phyloP scores from a whole-genome alignment of 2,329 filamentous ascomycete genomes.

The Ceratocystis destructans region DNA sequence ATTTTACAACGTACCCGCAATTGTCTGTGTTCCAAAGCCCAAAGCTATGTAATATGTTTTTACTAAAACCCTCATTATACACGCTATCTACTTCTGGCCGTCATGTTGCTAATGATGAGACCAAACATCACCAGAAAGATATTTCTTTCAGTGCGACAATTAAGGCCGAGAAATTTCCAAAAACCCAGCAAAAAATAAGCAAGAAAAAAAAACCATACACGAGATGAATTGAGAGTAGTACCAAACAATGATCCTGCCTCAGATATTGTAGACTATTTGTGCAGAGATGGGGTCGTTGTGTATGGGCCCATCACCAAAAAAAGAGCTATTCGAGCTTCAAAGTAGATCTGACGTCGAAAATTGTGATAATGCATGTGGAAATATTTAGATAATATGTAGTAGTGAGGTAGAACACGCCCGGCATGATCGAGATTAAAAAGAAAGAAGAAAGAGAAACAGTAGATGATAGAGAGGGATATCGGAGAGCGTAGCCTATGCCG shows the following conservation, averaged over 20 bases:
- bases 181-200: neutral
- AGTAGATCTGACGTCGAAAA: neutral
- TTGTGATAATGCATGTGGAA: neutral
- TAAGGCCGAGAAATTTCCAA: neutral
- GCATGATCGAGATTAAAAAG: constrained; percentile 11
- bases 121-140: neutral
- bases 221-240: neutral
- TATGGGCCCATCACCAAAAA: neutral
- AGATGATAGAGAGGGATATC: constrained; percentile 11
- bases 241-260: neutral
- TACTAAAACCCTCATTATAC: too few species aligned
- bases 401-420: neutral
- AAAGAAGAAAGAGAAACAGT: neutral
- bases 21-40: neutral
- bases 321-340: neutral
- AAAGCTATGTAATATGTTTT: neutral
- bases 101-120: neutral
- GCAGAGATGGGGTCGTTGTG: neutral
- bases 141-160: neutral
- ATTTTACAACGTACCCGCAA: neutral
- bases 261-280: neutral
- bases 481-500: constrained; percentile 15
- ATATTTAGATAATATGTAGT: constrained; percentile 6
- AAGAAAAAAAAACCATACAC: neutral
- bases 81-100: neutral